Base-by-base conservation (phyloP, 805 yeast species). In the Zygosaccharomyces bailii region DNA sequence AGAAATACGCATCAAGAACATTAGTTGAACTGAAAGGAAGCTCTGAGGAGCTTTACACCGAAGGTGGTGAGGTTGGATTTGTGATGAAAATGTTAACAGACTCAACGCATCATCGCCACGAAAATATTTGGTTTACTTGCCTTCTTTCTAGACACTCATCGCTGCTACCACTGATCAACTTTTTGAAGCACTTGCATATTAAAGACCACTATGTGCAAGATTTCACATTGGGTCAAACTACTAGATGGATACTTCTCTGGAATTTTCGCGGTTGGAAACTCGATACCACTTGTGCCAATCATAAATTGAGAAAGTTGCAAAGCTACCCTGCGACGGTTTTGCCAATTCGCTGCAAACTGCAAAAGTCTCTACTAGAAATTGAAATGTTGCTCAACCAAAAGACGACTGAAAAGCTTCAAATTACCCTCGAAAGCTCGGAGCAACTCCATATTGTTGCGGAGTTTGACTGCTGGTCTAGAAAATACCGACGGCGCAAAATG, bases 161-260 rank as follows among this genome's bases (percentile, higher is more conserved):
- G 31, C 31, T 27, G 14, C 13, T n/a, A n/a, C 31, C 31, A 27
- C 13, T 27, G 31, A 27, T 11, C 14, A n/a, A 27, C 13, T n/a
- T n/a, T 27, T 6, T 27, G 31, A 6, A n/a, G 14, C 13, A n/a
- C 6, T 11, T 27, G 31, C 10, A 27, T n/a, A 27, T 27, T 16
- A 27, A 27, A 27, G 36, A 63, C 30, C 69, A 53, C 44, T 68
- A 61, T 1, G 46, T 68, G 2, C 60, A 63, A 36, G 62, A 59
- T 34, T 61, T 67, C 21, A 47, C 44, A 11, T 59, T 60, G 35
- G 61, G 67, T 21, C 14, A 25, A 7, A 50, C 74, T 1, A 49
- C 55, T 16, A 43, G 75, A 31, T 70, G 74, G 75, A 53, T 66
- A 2, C 43, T 69, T 4, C 69, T 56, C 21, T 71, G 75, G 75